Evolutionary conservation across 257 asterid genomes (phyloP).

Genomic region (Cruciata laevipes): DNA sequence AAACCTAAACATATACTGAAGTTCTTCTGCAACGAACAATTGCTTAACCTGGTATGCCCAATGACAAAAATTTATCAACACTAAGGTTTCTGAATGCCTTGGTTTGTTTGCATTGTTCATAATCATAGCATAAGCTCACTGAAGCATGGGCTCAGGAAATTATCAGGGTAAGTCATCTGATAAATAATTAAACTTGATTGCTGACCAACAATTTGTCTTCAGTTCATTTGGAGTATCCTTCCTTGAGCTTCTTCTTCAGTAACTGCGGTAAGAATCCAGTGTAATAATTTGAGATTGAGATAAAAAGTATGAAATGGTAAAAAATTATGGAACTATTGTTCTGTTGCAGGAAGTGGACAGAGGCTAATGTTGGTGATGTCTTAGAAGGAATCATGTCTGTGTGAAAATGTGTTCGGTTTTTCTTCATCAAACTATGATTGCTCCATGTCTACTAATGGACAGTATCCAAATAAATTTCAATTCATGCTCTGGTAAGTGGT

Average conservation of each 20-base stretch:
- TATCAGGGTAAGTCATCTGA: background rate
- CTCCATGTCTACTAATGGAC: background rate
- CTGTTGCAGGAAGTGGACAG: background rate
- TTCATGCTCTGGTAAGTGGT: background rate
- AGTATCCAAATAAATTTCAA: background rate
- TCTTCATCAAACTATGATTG: background rate
- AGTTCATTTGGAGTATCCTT: conserved; percentile 82
- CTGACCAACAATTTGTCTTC: conserved; percentile 25
- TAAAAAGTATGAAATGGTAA: too few relatives aligned
- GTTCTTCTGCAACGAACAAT: background rate
- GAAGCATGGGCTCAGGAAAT: background rate
- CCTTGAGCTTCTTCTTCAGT: conserved; percentile 62
- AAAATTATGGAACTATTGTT: background rate
- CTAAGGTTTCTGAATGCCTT: background rate
- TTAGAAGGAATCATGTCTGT: background rate
- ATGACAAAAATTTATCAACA: background rate
- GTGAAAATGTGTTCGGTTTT: background rate
- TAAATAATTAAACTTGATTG: background rate
- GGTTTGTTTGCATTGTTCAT: background rate
- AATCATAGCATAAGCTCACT: background rate
- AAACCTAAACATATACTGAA: background rate
- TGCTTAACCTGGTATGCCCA: background rate
- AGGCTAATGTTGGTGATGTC: background rate
- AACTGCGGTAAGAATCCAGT: conserved; percentile 31
- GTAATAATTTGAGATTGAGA: background rate